Percentiles rank a stretch among this genome's conserved stretches.
phyloP scores from a whole-genome alignment of 2,329 filamentous ascomycete genomes.

The Penicillium crustosum region DNA sequence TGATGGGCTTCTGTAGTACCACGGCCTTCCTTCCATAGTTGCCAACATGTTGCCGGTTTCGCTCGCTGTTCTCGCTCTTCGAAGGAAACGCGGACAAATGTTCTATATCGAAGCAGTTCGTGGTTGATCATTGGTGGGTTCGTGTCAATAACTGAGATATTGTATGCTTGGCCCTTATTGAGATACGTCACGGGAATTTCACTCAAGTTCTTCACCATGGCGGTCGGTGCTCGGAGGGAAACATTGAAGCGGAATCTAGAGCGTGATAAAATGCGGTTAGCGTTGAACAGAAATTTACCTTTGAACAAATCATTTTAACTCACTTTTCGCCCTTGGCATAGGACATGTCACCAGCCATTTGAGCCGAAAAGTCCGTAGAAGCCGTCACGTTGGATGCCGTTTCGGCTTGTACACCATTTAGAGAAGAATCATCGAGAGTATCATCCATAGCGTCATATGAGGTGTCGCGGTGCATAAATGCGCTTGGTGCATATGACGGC shows the following conservation, averaged over 20 bases:
- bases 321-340: constrained; percentile 54
- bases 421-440: constrained; percentile 63
- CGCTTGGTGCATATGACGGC: constrained; percentile 68
- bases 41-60: constrained; percentile 81
- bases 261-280: constrained; percentile 16
- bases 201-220: constrained; percentile 82
- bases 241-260: constrained; percentile 80
- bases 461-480: constrained; percentile 77
- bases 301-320: constrained; percentile 34
- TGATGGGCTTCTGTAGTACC: constrained; percentile 96
- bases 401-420: constrained; percentile 58
- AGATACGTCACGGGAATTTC: constrained; percentile 98
- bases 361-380: constrained; percentile 31
- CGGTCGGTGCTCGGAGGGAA: constrained; percentile 88
- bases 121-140: constrained; percentile 58
- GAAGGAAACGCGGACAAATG: constrained; percentile 91
- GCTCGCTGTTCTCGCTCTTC: constrained; percentile 92
- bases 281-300: background rate
- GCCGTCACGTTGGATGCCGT: constrained; percentile 49
- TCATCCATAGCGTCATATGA: constrained; percentile 78
- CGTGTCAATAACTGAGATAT: constrained; percentile 79
- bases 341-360: constrained; percentile 23
- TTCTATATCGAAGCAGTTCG: constrained; percentile 73
- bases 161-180: constrained; percentile 96
- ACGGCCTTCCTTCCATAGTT: constrained; percentile 91